Base-by-base conservation (phyloP, 768 basidiomycete species). In the Pholiota molesta region DNA sequence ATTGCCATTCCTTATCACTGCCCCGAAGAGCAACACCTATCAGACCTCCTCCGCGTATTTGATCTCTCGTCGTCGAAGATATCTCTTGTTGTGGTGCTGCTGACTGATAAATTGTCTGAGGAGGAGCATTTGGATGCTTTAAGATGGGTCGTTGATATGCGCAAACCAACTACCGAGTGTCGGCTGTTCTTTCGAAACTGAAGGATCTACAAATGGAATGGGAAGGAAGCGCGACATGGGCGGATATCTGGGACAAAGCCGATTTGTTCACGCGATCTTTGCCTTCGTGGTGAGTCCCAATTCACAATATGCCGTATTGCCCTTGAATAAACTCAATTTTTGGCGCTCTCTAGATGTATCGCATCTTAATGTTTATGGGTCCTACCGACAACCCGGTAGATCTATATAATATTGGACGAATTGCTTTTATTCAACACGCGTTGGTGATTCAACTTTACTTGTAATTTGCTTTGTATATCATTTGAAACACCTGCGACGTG, bases 201-300 rank as follows among this genome's bases (percentile, higher is more conserved):
- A 49, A 40, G 5, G 35, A 62, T 26, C 26, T 26, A 26, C 26
- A 26, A 26, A 26, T 26, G 26, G 26, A 26, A 26, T 26, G 26
- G 26, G 70, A 72, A 51, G 52, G 72, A 72, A 64, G 68, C 61
- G n/a, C 63, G 69, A 29, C 59, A 60, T 17, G 73, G 73, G 17
- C 40, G 54, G 29, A 63, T 52, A 64, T 72, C 31, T 74, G 73
- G 73, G 65, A 66, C 33, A 70, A 61, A 51, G 72, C 67, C 10
- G 59, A 62, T 33, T 40, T 17, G 16, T 69, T 62, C 45, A 67
- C 69, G 13, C 47, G 60, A 35, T 28, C 45, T 23, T 23, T 64
- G 49, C 26, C 4, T 26, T 16, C 26, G 26, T 26, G 26, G 26
- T 26, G 4, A 26, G 26, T 26, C 26, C 26, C 26, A 26, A 26